These are phyloP conservation scores for Candida silvicultrix DNA, from an alignment of 805 yeast genomes.

Conservation along the genomic window DNA sequence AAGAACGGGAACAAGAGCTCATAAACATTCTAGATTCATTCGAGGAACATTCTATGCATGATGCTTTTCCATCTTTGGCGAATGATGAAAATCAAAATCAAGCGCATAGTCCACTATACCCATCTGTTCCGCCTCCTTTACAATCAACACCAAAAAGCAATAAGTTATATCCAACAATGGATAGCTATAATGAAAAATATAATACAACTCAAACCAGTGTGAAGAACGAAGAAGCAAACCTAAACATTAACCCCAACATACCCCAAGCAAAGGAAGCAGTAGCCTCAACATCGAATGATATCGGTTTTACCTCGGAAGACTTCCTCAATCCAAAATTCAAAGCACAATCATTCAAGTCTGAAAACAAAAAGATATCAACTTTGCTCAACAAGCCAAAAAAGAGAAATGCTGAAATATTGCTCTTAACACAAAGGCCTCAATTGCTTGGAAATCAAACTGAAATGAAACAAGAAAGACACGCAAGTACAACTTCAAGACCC, in stretches of 20 bases:
- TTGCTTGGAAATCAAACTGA: background rate
- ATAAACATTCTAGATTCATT: background rate
- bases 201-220: background rate
- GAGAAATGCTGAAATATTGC: constrained; percentile 20
- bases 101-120: background rate
- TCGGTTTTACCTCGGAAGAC: no score
- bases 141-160: background rate
- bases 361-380: background rate
- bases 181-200: constrained; percentile 3
- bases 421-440: constrained; percentile 25
- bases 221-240: background rate
- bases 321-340: background rate
- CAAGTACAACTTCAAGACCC: background rate
- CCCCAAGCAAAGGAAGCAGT: no score
- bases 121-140: background rate
- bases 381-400: constrained; percentile 1
- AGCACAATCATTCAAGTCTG: background rate
- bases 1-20: background rate
- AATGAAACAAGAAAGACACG: background rate
- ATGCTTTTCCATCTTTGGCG: background rate
- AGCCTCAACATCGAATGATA: no score
- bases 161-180: constrained; percentile 5
- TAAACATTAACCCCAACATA: background rate
- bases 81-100: background rate
- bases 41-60: background rate